Evolutionary conservation across 306 rosid genomes (phyloP).

Genomic region (barrel medic (Medicago truncatula)): DNA sequence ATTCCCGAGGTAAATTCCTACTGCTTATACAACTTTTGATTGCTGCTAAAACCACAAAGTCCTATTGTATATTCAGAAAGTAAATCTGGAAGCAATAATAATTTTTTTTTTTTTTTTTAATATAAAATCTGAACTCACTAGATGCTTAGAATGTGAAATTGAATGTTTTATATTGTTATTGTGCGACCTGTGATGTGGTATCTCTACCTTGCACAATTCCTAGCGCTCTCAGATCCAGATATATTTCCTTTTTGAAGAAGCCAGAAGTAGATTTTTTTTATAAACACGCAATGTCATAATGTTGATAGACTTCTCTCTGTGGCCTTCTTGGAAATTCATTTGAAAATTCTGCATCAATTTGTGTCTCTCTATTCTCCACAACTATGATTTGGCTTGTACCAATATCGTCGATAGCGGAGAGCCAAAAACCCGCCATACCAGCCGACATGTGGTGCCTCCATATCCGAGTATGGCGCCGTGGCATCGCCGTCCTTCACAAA

Average conservation of each 20-base stretch:
- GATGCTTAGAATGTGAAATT: conserved; percentile 33
- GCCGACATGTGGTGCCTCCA: no score
- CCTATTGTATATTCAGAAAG: neutral
- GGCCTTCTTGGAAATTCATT: conserved; percentile 10
- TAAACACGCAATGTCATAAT: conserved; percentile 12
- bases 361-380: neutral
- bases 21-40: conserved; percentile 9
- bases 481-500: no score
- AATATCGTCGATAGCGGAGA: no score
- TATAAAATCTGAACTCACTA: neutral
- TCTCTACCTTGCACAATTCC: conserved; percentile 9
- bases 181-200: conserved; percentile 23
- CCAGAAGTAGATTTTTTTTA: neutral
- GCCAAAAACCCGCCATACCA: no score
- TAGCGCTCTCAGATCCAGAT: neutral
- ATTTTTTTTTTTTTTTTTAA: neutral
- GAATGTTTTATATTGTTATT: conserved; percentile 6
- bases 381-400: conserved; percentile 24
- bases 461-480: no score
- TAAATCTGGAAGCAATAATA: conserved; percentile 32
- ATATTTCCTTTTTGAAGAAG: no score
- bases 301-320: conserved; percentile 19
- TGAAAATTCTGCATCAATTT: conserved; percentile 4
- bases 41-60: neutral
- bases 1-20: conserved; percentile 65